A percentile compares a stretch with the other conserved stretches of the same genome.
phyloP scores from a whole-genome alignment of 73 alveolate genomes.

The Paramecium sonneborni region DNA sequence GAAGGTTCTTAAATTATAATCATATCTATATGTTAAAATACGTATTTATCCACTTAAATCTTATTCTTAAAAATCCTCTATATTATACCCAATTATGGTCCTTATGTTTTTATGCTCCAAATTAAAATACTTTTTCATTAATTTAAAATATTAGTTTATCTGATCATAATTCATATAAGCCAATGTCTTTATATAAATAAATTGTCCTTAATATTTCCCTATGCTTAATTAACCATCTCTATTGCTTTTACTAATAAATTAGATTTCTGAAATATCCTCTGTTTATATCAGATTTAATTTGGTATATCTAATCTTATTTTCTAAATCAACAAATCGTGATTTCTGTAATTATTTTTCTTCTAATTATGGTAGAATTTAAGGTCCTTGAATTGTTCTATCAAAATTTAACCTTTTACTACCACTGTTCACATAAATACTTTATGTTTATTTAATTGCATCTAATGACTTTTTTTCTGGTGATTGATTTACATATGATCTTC shows the following conservation, averaged over 20 bases:
- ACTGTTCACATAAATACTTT: not conserved
- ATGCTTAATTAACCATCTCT: conserved; percentile 13
- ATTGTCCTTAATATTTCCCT: not conserved
- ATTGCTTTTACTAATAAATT: conserved; percentile 31
- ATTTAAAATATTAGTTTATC: not conserved
- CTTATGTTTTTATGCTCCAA: not conserved
- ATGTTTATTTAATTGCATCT: not conserved
- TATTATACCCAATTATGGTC: not conserved
- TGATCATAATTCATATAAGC: not conserved
- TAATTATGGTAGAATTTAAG: not conserved
- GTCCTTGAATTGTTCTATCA: not conserved
- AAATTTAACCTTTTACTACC: not conserved
- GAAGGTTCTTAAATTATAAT: not conserved
- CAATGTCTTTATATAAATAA: not conserved
- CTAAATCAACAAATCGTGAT: not conserved
- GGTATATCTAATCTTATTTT: not conserved
- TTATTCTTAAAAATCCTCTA: not conserved
- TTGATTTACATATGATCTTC: not conserved
- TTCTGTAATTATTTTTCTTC: not conserved
- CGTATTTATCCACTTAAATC: not conserved
- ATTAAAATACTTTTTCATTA: not conserved
- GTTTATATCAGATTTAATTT: not conserved
- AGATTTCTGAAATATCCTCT: not conserved
- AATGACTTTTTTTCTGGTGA: not conserved
- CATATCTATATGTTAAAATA: not conserved